Conservation (phyloP, 257 asterid genomes). For the Plectranthus barbatus region DNA sequence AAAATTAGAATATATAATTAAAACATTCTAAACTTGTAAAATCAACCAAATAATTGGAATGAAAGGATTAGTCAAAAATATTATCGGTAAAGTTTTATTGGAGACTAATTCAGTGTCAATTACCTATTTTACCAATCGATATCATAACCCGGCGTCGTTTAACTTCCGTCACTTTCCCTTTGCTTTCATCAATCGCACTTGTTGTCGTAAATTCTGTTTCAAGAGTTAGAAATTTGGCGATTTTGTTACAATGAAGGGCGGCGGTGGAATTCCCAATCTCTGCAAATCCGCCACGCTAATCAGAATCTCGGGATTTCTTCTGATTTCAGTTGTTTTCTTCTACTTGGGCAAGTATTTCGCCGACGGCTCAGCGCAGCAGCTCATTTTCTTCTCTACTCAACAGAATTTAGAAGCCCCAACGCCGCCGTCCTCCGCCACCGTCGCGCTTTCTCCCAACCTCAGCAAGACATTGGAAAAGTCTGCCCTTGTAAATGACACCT, state of each 20-base stretch:
- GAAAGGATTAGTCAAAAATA: too few relatives aligned
- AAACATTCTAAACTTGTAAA: too few relatives aligned
- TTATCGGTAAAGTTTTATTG: too few relatives aligned
- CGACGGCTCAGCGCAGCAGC: conserved; percentile 46
- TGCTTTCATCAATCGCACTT: too few relatives aligned
- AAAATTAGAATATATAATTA: too few relatives aligned
- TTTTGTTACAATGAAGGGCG: conserved; percentile 43
- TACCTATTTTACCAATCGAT: too few relatives aligned
- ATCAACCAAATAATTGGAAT: too few relatives aligned
- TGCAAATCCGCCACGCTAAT: conserved; percentile 43
- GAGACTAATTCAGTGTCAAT: too few relatives aligned
- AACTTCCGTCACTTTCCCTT: too few relatives aligned
- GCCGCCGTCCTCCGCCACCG: conserved; percentile 17
- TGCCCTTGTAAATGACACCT: conserved; percentile 32
- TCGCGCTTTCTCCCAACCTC: conserved; percentile 50
- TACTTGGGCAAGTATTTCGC: conserved; percentile 64
- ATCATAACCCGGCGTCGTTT: too few relatives aligned
- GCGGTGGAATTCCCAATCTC: conserved; percentile 25
- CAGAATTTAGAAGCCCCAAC: conserved; percentile 18
- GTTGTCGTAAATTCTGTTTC: too few relatives aligned
- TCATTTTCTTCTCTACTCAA: conserved; percentile 49
- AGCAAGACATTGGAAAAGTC: conserved; percentile 39
- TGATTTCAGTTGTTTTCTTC: conserved; percentile 52
- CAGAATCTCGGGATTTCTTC: conserved; percentile 37
- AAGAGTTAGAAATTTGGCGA: too few relatives aligned